phyloP scores from a whole-genome alignment of 1,139 yeast genomes.

The Nakaseomyces delphensis region DNA sequence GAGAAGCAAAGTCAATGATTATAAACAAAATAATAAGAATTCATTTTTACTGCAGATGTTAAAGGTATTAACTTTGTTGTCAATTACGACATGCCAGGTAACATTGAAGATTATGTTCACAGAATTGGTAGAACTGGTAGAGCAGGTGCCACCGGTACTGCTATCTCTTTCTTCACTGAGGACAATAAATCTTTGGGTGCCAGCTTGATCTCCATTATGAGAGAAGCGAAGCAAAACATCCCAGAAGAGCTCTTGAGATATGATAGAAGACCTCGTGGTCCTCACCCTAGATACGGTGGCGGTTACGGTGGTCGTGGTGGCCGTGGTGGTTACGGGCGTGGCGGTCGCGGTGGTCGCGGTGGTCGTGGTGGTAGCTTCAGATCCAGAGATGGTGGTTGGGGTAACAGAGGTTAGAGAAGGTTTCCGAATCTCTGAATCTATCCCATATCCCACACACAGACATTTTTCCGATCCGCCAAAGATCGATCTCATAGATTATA shows the following conservation, averaged over 20 bases:
- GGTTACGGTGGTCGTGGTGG: conserved; percentile 47
- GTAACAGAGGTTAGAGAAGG: conserved; percentile 15
- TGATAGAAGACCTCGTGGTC: conserved; percentile 38
- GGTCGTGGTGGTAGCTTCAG: conserved; percentile 23
- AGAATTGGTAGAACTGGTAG: conserved; percentile 92
- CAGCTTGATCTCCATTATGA: conserved; percentile 79
- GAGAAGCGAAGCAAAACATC: conserved; percentile 90
- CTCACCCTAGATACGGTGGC: conserved; percentile 48
- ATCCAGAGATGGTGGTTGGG: conserved; percentile 29
- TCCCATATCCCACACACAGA: too few relatives aligned
- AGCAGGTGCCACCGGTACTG: conserved; percentile 95
- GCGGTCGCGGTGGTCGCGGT: conserved; percentile 34
- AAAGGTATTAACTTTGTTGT: conserved; percentile 91
- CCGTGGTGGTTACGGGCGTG: conserved; percentile 40
- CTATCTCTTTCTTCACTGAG: conserved; percentile 88
- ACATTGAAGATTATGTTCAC: conserved; percentile 89
- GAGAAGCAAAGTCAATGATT: too few relatives aligned
- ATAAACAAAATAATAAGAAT: conserved; percentile 10
- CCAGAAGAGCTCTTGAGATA: conserved; percentile 48
- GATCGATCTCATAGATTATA: too few relatives aligned
- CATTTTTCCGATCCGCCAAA: too few relatives aligned
- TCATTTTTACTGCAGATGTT: conserved; percentile 52
- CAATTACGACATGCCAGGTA: conserved; percentile 96
- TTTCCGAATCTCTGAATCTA: too few relatives aligned
- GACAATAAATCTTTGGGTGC: conserved; percentile 84